Evolutionary conservation across 73 alveolate species (phyloP), one percentile per base, ranked within the genome.

Genomic region (Paramecium tetraurelia): DNA sequence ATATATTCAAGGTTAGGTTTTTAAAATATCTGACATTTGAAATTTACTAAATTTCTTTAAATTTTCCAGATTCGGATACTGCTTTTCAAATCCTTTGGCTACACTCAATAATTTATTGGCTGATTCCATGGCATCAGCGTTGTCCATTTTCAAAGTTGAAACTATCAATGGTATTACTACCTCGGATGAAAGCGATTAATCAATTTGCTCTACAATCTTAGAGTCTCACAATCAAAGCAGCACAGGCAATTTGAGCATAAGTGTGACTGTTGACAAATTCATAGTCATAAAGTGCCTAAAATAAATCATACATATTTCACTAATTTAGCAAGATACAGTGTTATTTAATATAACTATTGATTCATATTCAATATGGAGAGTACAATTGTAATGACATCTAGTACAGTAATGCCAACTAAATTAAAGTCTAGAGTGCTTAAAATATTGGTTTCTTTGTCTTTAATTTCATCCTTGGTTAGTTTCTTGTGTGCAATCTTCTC

Each of bases 401-500:
- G 63, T 5, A 89, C 50, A 11, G 94, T 89, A 72, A 83, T 76
- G 29, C 92, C 86, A 43, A 63, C 84, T 1, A 70, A 29, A 44
- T 48, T 83, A 29, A 89, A 89, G 14, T 89, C 94, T 24, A 89
- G 14, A 44, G 48, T 22, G 10, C 40, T 53, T 27, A 63, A 11
- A 6, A 89, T 71, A 22, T 44, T 46, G 7, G 71, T 46, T 72
- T 89, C 94, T 50, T 83, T 89, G 22, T 89, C 76, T 46, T 71
- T 89, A 9, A 89, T 89, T 21, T 89, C 94, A 24, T 77, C 86
- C 38, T 48, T 89, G 11, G 94, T 33, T 31, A 89, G 35, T 71
- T 89, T 89, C 41, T 46, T 89, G 31, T 89, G 94, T 7, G 92
- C 94, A 46, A 89, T 89, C 29, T 89, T 89, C 40, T 89, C 94